A percentile compares a stretch with the other conserved stretches of the same genome.
Evolutionary conservation across 139 green algal genomes (phyloP).

Genomic region (Yamagishiella unicocca): DNA sequence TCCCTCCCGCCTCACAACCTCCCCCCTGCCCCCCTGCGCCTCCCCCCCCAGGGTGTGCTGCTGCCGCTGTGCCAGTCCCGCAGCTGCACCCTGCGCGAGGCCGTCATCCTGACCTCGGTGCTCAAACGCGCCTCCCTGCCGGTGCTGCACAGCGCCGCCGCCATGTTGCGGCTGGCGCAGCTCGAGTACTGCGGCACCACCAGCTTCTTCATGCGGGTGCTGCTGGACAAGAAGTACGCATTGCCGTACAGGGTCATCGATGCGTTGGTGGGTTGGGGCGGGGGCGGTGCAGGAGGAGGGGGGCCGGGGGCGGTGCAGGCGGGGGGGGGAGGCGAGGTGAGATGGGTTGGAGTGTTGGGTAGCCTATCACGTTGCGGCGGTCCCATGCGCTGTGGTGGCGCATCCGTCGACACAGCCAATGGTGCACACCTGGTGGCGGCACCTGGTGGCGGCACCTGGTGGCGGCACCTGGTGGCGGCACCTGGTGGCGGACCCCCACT

Average conservation of each 20-base stretch:
- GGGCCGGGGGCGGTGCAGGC: background rate
- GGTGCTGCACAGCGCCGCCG: slow-evolving; percentile 93
- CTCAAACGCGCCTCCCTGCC: slow-evolving; percentile 90
- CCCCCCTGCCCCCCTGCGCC: background rate
- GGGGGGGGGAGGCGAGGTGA: too few species aligned
- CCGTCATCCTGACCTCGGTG: slow-evolving; percentile 93
- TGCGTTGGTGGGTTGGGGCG: slow-evolving; percentile 50
- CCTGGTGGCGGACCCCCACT: too few species aligned
- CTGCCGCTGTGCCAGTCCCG: slow-evolving; percentile 87
- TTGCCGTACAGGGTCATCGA: slow-evolving; percentile 90
- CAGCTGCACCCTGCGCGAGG: slow-evolving; percentile 94
- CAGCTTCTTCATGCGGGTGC: slow-evolving; percentile 97
- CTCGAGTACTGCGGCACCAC: slow-evolving; percentile 96
- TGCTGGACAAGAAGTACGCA: slow-evolving; percentile 99
- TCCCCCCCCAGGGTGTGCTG: slow-evolving; percentile 87
- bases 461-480: too few species aligned
- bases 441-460: too few species aligned
- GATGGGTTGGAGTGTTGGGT: too few species aligned
- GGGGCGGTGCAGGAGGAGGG: background rate
- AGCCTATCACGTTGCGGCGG: too few species aligned
- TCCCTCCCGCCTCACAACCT: background rate
- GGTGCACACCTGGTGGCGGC: too few species aligned
- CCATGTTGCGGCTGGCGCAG: slow-evolving; percentile 84
- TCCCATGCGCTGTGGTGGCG: too few species aligned
- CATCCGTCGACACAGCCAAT: too few species aligned